Evolutionary conservation across 1,284 basidiomycete genomes (phyloP), one percentile per base, ranked within the genome.

Genomic region (Ceratobasidium sp.): DNA sequence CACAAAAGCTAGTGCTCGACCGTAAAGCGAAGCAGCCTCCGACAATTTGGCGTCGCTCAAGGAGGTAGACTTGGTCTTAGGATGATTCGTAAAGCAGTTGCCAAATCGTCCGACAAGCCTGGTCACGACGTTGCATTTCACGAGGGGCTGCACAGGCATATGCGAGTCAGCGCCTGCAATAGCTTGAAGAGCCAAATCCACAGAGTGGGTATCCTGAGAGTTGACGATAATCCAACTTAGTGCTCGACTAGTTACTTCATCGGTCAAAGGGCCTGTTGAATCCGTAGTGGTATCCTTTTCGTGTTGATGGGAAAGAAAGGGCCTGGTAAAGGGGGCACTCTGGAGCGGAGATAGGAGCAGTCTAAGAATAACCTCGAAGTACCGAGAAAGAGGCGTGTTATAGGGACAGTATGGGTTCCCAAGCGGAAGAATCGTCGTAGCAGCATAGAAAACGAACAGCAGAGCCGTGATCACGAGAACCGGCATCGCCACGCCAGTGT

Each of bases 21-120:
- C 58, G 26, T 61, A 61, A n/a, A 61, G 38, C 38, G 58, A 61
- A 23, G 58, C 58, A 5, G 38, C 58, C 21, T 61, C 58, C n/a
- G 41, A 13, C 11, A 57, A 57, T 26, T 14, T 26, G 5, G n/a
- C 52, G 7, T 23, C 16, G 16, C 32, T 41, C 18, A 59, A 16
- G 23, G 26, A 21, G n/a, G 32, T 38, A 35, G 18, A 38, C 18
- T 23, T 23, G n/a, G n/a, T 59, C 35, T 59, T 59, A 32, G 57
- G 57, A 23, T 59, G 23, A 16, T 6, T 13, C 4, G 23, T 59
- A n/a, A 41, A 41, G 23, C 57, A 59, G 35, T 9, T 32, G 14
- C 5, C 11, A 23, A 59, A 59, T 18, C 57, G 4, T 9, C 23
- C 35, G 14, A 32, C 57, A n/a, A 59, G 35, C 30, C 57, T 11